Base-by-base conservation (phyloP, 345 rosid species). In the Camelina sativa region DNA sequence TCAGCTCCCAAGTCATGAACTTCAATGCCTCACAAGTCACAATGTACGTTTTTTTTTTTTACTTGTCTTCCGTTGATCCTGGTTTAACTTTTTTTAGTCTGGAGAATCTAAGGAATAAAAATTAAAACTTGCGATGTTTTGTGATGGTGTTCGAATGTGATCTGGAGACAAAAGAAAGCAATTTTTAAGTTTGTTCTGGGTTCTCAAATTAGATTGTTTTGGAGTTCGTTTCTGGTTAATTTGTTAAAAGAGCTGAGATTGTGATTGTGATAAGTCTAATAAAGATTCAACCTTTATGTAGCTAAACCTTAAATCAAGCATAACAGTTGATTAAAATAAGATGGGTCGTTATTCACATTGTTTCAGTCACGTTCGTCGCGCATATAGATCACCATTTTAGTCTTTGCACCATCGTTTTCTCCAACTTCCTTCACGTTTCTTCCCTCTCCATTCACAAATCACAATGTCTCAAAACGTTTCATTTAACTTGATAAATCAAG, bases 371-470 rank as follows among this genome's bases (percentile, higher is more conserved):
- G 72, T 65, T 74, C 65, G 19, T 74, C 50, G 3, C 72, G 65
- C 76, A 41, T 12, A 53, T 1, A 38, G 28, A 48, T 60, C 59
- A 71, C 50, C 75, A 25, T 51, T 63, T 40, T 53, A 23, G 51
- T 53, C 15, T n/a, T 40, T 23, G 11, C 75, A 23, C 19, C 19
- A 48, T 58, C 61, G 66, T 71, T 62, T 28, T 72, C 58, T 74
- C 51, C 52, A 65, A 57, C 66, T 57, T 44, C 48, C 67, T 66
- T 74, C 72, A 58, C 72, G 74, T 75, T 75, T 72, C 52, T 41
- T 61, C 20, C 38, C 43, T 47, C 60, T 58, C 23, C 30, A 65
- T 25, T 55, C 48, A 44, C 48, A 44, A 44, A 44, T 44, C 73
- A 12, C 37, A 43, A 75, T 67, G 25, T 58, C 48, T 30, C 19